phyloP scores from a whole-genome alignment of 257 asterid genomes.

The Nicotiana noctiflora region DNA sequence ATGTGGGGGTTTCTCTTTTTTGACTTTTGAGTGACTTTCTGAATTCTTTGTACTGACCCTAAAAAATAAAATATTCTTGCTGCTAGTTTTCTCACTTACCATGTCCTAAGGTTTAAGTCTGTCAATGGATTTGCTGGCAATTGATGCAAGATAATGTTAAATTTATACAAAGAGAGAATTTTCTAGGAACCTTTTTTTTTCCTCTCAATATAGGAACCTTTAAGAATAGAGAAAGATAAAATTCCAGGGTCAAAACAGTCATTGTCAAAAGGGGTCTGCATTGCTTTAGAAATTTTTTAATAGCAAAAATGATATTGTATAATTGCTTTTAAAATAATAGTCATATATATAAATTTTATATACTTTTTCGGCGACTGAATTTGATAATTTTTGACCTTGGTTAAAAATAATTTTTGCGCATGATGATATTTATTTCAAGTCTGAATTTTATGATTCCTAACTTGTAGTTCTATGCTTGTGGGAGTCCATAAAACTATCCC shows the following conservation, averaged over 20 bases:
- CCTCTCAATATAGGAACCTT: neutral
- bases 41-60: neutral
- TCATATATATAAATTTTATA: too few relatives aligned
- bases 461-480: neutral
- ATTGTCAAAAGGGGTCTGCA: too few relatives aligned
- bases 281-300: neutral
- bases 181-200: neutral
- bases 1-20: neutral
- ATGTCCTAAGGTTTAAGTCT: neutral
- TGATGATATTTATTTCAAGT: too few relatives aligned
- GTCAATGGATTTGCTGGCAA: too few relatives aligned
- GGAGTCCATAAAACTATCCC: neutral
- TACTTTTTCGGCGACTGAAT: too few relatives aligned
- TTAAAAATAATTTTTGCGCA: too few relatives aligned
- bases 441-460: neutral
- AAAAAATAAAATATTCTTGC: neutral
- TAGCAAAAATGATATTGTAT: too few relatives aligned
- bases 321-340: too few relatives aligned
- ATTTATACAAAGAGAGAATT: neutral
- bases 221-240: neutral
- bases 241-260: neutral
- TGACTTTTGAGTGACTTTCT: neutral
- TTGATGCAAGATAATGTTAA: neutral
- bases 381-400: too few relatives aligned
- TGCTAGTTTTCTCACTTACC: neutral